Percentiles rank a stretch among this genome's conserved stretches.
Conservation (phyloP, 164 flowering plant species). For the Litsea cubeba region DNA sequence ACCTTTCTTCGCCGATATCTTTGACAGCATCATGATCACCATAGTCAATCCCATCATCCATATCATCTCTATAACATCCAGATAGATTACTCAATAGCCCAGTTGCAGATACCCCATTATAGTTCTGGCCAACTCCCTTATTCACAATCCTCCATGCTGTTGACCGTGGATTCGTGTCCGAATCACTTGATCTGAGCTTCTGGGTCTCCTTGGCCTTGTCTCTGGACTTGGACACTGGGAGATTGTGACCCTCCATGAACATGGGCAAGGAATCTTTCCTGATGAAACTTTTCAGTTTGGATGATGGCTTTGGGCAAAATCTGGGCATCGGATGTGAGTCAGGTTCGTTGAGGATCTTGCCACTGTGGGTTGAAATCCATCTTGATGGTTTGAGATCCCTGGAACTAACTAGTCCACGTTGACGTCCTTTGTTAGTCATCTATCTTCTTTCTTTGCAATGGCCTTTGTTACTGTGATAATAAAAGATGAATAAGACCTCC, state of each 20-base stretch:
- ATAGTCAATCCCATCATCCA: slow-evolving; percentile 3
- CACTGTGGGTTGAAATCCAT: too few relatives aligned
- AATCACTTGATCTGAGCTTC: slow-evolving; percentile 28
- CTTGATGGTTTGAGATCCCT: too few relatives aligned
- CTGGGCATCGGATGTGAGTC: too few relatives aligned
- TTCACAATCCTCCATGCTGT: not conserved
- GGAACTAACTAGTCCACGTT: too few relatives aligned
- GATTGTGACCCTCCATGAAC: slow-evolving; percentile 42
- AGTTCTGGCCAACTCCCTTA: slow-evolving; percentile 23
- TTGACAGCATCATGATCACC: not conserved
- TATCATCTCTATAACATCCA: slow-evolving; percentile 8
- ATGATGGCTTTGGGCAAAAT: too few relatives aligned
- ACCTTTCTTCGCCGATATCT: not conserved
- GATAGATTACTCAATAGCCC: slow-evolving; percentile 28
- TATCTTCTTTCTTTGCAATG: too few relatives aligned
- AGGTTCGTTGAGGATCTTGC: too few relatives aligned
- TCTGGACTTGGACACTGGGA: slow-evolving; percentile 48
- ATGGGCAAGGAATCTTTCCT: slow-evolving; percentile 45
- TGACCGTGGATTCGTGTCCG: slow-evolving; percentile 14
- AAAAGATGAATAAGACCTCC: too few relatives aligned
- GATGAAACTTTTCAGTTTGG: slow-evolving; percentile 38
- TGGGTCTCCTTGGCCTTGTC: slow-evolving; percentile 55
- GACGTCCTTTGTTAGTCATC: too few relatives aligned
- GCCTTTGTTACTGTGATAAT: too few relatives aligned
- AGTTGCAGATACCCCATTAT: slow-evolving; percentile 36